phyloP scores from a whole-genome alignment of 2,329 filamentous ascomycete species.

The Monosporascus sp. region DNA sequence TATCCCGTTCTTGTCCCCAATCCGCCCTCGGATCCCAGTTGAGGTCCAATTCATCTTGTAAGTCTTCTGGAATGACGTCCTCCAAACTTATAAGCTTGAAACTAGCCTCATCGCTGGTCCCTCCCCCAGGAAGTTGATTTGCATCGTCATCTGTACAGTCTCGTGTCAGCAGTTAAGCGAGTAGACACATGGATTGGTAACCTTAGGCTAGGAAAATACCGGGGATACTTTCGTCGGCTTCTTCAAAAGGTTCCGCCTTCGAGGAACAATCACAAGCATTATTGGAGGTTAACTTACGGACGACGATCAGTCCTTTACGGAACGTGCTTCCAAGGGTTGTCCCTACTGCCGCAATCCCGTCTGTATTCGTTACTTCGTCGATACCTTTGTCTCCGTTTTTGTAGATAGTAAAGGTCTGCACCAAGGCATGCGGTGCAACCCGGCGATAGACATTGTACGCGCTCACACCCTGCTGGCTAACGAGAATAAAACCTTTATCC shows the following conservation, averaged over 20 bases:
- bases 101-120: constrained; percentile 40
- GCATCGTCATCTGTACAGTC: constrained; percentile 40
- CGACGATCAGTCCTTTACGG: constrained; percentile 40
- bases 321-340: constrained; percentile 36
- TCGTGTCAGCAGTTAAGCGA: neutral
- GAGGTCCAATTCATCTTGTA: constrained; percentile 31
- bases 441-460: constrained; percentile 47
- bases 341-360: constrained; percentile 44
- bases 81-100: constrained; percentile 44
- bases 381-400: constrained; percentile 35
- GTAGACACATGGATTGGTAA: neutral
- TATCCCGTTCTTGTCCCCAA: neutral
- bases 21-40: constrained; percentile 35
- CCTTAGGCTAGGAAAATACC: too few species aligned
- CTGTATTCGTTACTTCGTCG: constrained; percentile 49
- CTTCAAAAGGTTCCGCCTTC: neutral
- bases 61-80: constrained; percentile 31
- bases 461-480: constrained; percentile 48
- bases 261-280: neutral
- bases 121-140: constrained; percentile 42
- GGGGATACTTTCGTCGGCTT: too few species aligned
- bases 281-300: constrained; percentile 19
- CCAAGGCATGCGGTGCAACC: constrained; percentile 41
- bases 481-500: constrained; percentile 43
- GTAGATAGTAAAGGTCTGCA: constrained; percentile 43